Conservation (phyloP, 306 rosid genomes). For the Bauhinia variegata region DNA sequence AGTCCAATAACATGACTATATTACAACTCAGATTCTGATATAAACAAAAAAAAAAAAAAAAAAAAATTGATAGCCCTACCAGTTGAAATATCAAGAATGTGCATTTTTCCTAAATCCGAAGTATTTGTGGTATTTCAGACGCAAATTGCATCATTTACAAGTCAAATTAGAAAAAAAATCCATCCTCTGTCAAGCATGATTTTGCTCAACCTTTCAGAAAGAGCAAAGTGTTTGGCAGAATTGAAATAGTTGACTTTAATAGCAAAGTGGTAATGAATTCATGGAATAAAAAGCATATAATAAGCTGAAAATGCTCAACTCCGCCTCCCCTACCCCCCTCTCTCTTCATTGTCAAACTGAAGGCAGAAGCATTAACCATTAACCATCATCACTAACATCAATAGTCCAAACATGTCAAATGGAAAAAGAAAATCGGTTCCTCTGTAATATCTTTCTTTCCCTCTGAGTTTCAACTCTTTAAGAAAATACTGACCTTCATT, state of each 20-base stretch:
- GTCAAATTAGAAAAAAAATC: not conserved
- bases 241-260: not conserved
- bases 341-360: not conserved
- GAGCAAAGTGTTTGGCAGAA: no score
- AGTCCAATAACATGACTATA: not conserved
- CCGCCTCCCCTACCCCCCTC: not conserved
- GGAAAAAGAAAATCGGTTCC: slow-evolving; percentile 13
- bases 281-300: not conserved
- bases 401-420: slow-evolving; percentile 20
- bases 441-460: slow-evolving; percentile 12
- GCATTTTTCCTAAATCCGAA: not conserved
- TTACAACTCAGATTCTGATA: not conserved
- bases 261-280: not conserved
- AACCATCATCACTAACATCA: not conserved
- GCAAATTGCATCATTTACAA: not conserved
- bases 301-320: no score
- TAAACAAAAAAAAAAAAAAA: not conserved
- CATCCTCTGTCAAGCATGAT: not conserved
- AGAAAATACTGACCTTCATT: slow-evolving; percentile 50
- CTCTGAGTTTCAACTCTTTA: slow-evolving; percentile 21
- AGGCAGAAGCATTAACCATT: not conserved
- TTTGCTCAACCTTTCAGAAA: not conserved
- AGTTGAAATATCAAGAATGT: not conserved
- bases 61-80: not conserved
- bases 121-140: not conserved